Percentiles rank a stretch among this genome's conserved stretches.
phyloP scores from a whole-genome alignment of 2,329 filamentous ascomycete species.

The Ilyonectria robusta region DNA sequence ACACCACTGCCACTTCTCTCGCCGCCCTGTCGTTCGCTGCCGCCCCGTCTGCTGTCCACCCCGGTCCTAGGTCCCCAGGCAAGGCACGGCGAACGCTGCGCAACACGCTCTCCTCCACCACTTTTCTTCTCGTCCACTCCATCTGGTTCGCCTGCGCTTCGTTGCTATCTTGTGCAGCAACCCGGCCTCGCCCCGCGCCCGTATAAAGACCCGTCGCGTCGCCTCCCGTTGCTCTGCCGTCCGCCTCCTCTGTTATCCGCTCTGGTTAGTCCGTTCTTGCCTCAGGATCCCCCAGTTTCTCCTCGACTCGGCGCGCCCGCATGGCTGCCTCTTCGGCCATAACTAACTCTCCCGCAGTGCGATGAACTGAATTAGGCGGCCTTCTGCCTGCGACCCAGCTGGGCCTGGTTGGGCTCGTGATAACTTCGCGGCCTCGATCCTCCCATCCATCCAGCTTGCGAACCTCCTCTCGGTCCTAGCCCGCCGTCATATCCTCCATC shows the following conservation, averaged over 20 bases:
- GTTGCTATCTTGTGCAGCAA: slow-evolving; percentile 11
- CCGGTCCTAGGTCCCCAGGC: slow-evolving; percentile 38
- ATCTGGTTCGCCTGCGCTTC: slow-evolving; percentile 43
- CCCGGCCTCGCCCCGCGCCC: slow-evolving; percentile 20
- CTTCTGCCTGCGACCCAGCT: slow-evolving; percentile 52
- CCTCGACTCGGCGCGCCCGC: slow-evolving; percentile 34
- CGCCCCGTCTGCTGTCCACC: slow-evolving; percentile 32
- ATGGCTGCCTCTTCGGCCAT: slow-evolving; percentile 24
- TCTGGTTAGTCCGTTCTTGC: slow-evolving; percentile 41
- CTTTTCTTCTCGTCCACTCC: slow-evolving; percentile 45
- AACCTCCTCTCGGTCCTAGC: slow-evolving; percentile 9
- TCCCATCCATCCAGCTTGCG: slow-evolving; percentile 29
- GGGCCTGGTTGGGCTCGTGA: slow-evolving; percentile 53
- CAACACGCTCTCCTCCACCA: slow-evolving; percentile 35
- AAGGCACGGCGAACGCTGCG: slow-evolving; percentile 37
- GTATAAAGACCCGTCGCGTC: slow-evolving; percentile 39
- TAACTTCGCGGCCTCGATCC: slow-evolving; percentile 36
- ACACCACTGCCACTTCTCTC: slow-evolving; percentile 13
- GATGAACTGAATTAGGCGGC: slow-evolving; percentile 54
- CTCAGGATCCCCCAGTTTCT: slow-evolving; percentile 23
- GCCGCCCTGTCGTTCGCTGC: slow-evolving; percentile 38
- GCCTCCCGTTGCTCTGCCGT: slow-evolving; percentile 7
- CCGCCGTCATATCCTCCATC: slow-evolving; percentile 1
- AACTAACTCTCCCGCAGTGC: slow-evolving; percentile 44
- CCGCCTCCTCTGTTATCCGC: slow-evolving; percentile 26